A percentile compares a stretch with the other conserved stretches of the same genome.
Evolutionary conservation across 257 asterid genomes (phyloP).

Genomic region (Mitragyna speciosa): DNA sequence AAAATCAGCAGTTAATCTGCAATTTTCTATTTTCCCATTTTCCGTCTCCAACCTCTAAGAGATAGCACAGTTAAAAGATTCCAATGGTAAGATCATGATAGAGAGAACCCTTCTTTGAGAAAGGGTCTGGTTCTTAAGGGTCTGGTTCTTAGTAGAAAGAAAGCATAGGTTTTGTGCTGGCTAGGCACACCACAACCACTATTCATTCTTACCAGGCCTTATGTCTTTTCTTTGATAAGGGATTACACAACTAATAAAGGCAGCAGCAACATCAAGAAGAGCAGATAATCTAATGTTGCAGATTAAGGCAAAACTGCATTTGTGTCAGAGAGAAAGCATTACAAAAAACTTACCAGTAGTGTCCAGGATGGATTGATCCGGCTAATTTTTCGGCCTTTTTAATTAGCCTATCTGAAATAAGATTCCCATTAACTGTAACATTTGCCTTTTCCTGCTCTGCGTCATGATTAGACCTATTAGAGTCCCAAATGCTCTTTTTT

Average conservation of each 20-base stretch:
- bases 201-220: background rate
- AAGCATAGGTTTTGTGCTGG: background rate
- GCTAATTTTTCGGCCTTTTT: constrained; percentile 77
- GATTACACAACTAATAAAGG: background rate
- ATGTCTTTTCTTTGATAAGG: background rate
- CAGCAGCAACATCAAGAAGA: background rate
- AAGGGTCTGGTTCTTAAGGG: background rate
- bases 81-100: too few relatives aligned
- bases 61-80: too few relatives aligned
- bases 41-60: background rate
- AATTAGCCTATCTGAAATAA: constrained; percentile 49
- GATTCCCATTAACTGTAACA: constrained; percentile 77
- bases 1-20: background rate
- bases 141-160: background rate
- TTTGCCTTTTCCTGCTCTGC: constrained; percentile 44
- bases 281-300: background rate
- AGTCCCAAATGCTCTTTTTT: constrained; percentile 48
- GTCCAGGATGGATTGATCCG: constrained; percentile 79
- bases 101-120: background rate
- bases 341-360: constrained; percentile 68
- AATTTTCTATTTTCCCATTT: background rate
- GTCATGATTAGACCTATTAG: constrained; percentile 28
- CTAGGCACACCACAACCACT: background rate
- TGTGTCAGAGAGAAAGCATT: background rate
- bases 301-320: background rate